phyloP scores from a whole-genome alignment of 1,284 basidiomycete genomes.

The Serendipita sp. region DNA sequence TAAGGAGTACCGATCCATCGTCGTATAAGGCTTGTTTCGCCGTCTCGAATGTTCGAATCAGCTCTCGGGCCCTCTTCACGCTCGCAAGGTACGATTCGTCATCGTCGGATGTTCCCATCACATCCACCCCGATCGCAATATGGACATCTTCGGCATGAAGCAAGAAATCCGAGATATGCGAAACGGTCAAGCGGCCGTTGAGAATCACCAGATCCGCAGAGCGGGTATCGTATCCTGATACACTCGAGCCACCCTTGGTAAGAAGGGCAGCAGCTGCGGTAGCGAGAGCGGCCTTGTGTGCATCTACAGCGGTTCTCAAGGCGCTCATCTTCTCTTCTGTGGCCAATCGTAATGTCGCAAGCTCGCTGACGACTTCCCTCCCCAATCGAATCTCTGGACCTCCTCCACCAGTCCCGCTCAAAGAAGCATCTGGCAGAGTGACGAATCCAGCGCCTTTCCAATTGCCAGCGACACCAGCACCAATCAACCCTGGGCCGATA shows the following conservation, averaged over 20 bases:
- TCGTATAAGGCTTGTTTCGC: slow-evolving; percentile 58
- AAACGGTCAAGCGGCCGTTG: slow-evolving; percentile 11
- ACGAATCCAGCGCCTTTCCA: slow-evolving; percentile 11
- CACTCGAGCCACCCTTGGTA: neutral
- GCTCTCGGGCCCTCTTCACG: slow-evolving; percentile 46
- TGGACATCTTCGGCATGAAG: slow-evolving; percentile 50
- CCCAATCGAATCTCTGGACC: slow-evolving; percentile 21
- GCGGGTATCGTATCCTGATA: neutral
- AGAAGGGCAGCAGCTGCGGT: neutral
- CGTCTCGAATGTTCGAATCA: slow-evolving; percentile 55
- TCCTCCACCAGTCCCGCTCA: slow-evolving; percentile 47
- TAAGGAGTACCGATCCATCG: slow-evolving; percentile 41
- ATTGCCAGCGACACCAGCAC: slow-evolving; percentile 13
- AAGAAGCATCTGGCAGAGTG: slow-evolving; percentile 17
- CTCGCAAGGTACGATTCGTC: slow-evolving; percentile 42
- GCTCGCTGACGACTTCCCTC: slow-evolving; percentile 7
- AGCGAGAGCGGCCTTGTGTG: neutral
- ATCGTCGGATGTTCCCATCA: slow-evolving; percentile 25
- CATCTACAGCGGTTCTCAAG: neutral
- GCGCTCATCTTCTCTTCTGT: slow-evolving; percentile 4
- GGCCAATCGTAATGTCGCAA: neutral
- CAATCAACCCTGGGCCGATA: slow-evolving; percentile 53
- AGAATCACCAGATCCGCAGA: slow-evolving; percentile 10
- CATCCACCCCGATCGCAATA: slow-evolving; percentile 65
- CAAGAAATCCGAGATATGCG: slow-evolving; percentile 29